Evolutionary conservation across 2,329 filamentous ascomycete genomes (phyloP), one percentile per base, ranked within the genome.

Genomic region (Ascochyta pisi): DNA sequence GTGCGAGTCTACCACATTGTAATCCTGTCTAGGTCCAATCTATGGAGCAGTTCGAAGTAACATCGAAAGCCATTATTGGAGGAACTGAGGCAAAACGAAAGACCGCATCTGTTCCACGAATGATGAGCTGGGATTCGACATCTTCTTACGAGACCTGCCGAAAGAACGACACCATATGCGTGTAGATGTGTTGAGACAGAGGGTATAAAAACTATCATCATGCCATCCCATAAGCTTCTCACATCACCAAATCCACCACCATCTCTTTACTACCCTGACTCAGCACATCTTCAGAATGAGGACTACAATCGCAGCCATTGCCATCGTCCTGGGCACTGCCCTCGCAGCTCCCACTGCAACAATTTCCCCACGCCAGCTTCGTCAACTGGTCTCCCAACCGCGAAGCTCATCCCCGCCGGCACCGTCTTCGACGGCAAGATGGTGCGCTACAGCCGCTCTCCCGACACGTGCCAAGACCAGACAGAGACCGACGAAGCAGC

Each of bases 221-320:
- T 12, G 39, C 39, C 39, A 38, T 31, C 27, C 6, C 38, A 27
- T 9, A 6, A 6, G 4, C 6, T 6, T 33, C 29, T 34, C 24
- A 35, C 47, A 51, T 38, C 39, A 44, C 16, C 31, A 53, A 19
- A 33, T 27, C 39, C 4, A 45, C 10, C 9, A 16, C 7, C 33
- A 22, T 19, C 26, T 19, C 8, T 16, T 3, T 13, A 10, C 19
- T 16, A 37, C 26, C 26, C n/a, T 19, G 29, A 6, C 23, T 22
- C 31, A 46, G n/a, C 4, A 45, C 15, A 42, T 13, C 8, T 23
- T 27, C 54, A 66, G 42, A 1, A 67, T 67, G 64, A 64, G 59
- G 60, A 59, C 59, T 50, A 56, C 60, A 7, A 45, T 67, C 51
- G 50, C 61, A 40, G 54, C 61, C 19, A 27, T 68, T 19, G 15